Percentiles rank a stretch among this genome's conserved stretches.
phyloP scores from a whole-genome alignment of 2,329 filamentous ascomycete species.

The Calonectria multiphialidica region DNA sequence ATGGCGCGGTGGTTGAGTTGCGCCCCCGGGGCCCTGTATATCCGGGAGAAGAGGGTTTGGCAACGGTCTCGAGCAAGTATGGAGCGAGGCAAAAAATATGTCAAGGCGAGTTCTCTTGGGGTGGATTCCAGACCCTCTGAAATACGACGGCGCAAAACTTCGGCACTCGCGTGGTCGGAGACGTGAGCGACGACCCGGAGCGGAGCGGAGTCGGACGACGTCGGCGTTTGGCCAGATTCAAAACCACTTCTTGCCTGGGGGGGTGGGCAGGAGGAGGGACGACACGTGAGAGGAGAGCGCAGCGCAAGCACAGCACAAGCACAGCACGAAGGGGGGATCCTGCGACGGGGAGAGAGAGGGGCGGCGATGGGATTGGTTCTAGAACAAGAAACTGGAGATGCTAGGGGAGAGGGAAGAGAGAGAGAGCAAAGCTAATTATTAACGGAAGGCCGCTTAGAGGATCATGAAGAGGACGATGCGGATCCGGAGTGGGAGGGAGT shows the following conservation, averaged over 20 bases:
- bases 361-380: not conserved
- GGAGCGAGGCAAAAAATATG: not conserved
- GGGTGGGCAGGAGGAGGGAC: not conserved
- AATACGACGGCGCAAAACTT: not conserved
- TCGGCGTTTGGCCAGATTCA: not conserved
- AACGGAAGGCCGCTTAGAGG: constrained; percentile 26
- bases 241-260: not conserved
- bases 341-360: not conserved
- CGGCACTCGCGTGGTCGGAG: constrained; percentile 14
- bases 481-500: constrained; percentile 24
- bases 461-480: constrained; percentile 21
- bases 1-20: not conserved
- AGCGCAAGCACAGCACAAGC: no score
- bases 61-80: not conserved
- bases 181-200: constrained; percentile 40
- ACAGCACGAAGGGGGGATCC: not conserved
- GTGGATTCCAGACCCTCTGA: not conserved
- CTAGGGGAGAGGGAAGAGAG: not conserved
- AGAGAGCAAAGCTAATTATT: constrained; percentile 28
- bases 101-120: not conserved
- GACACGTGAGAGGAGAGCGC: not conserved
- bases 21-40: not conserved
- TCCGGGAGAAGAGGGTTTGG: not conserved
- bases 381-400: not conserved
- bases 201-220: constrained; percentile 12